Base-by-base conservation (phyloP, 768 basidiomycete species). In the Rhodotorula taiwanensis region DNA sequence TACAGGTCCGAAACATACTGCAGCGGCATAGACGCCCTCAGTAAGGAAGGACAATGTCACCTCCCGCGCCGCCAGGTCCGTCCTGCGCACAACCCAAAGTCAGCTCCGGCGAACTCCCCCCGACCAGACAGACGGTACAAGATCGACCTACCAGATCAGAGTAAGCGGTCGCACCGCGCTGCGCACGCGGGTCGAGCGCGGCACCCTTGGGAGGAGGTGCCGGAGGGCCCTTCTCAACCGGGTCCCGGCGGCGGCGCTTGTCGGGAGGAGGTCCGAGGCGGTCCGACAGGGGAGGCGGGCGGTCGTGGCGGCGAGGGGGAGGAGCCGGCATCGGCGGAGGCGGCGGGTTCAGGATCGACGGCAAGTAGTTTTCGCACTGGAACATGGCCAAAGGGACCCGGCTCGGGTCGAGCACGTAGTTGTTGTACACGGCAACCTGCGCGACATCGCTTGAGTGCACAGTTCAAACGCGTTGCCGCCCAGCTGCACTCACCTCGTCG, bases 351-450 rank as follows among this genome's bases (percentile, higher is more conserved):
- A 39, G 27, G 60, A 62, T 51, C 33, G 66, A 62, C 16, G 57
- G 57, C 28, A 67, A 49, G 44, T 47, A 52, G 54, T 59, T 60
- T 20, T 49, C 52, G 27, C 31, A 23, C 53, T 67, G 58, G 33
- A 52, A 58, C 23, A n/a, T 31, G 23, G 47, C 30, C n/a, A 57
- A 16, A 36, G 75, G 74, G 64, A 95, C 86, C 68, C 86, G 87
- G 71, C 92, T 88, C 58, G 95, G 94, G 78, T 98, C 95, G 61
- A 98, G 83, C 34, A 88, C 90, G 75, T 94, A 99, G 76, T 87
- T 91, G 76, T 98, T 97, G 80, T 91, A 92, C 76, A 87, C 89
- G 42, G 87, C 82, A 63, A 93, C 74, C 67, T 71, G 62, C 3
- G 61, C 64, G 52, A 55, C 58, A 36, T 23, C 21, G 31, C 28